Conservation (phyloP, 1,284 basidiomycete species). For the Paramarasmius palmivorus region DNA sequence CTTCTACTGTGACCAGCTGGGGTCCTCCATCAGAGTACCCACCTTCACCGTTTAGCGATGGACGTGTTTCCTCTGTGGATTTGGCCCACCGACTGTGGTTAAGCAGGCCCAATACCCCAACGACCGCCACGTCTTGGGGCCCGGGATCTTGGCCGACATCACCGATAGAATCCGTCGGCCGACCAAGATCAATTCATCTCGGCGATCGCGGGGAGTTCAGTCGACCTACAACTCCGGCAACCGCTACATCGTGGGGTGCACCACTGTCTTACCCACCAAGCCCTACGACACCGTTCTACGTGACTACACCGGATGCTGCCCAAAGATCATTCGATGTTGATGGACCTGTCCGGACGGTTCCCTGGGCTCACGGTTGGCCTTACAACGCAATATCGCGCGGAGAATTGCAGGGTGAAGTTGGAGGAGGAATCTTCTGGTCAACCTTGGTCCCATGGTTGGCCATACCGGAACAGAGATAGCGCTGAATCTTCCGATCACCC, state of each 20-base stretch:
- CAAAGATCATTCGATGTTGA: constrained; percentile 37
- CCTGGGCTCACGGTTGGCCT: constrained; percentile 25
- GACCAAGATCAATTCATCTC: constrained; percentile 31
- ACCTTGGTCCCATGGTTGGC: background rate
- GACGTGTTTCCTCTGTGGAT: constrained; percentile 44
- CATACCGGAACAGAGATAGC: background rate
- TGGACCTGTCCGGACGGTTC: background rate
- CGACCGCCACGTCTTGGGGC: constrained; percentile 50
- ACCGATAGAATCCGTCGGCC: constrained; percentile 20
- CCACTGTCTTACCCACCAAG: constrained; percentile 42
- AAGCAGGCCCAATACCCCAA: constrained; percentile 41
- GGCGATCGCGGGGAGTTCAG: constrained; percentile 32
- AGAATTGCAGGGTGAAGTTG: background rate
- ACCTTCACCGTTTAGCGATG: constrained; percentile 24
- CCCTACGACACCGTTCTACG: constrained; percentile 35
- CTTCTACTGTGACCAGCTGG: constrained; percentile 19
- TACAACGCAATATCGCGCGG: constrained; percentile 15
- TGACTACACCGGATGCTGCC: constrained; percentile 44
- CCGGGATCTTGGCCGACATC: constrained; percentile 36
- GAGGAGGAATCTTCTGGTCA: background rate
- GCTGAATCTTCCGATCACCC: background rate
- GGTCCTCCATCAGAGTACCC: constrained; percentile 20
- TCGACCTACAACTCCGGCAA: constrained; percentile 35
- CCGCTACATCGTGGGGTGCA: constrained; percentile 48
- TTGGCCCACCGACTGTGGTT: constrained; percentile 41